Evolutionary conservation across 345 rosid species (phyloP), one percentile per base, ranked within the genome.

Genomic region (Bruguiera sexangula): DNA sequence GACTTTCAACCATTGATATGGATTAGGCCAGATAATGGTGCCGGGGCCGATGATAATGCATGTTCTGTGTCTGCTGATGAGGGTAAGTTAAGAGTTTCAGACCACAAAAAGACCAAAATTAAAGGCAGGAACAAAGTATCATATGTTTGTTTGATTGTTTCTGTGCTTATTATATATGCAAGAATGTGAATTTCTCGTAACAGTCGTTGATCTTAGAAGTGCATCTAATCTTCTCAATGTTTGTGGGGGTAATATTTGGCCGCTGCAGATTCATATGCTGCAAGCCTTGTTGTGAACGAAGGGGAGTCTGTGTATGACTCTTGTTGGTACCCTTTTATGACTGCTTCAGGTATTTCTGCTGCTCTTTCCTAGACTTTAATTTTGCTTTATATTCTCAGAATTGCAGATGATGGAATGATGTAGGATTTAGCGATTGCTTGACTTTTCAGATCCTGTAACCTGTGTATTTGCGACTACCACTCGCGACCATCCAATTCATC

Each of bases 401-500:
- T 68, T 62, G 20, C 15, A 69, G 64, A 54, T 63, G 50, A 62
- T 67, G 46, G 50, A 29, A 22, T 54, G 48, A 13, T 65, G 6
- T 43, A 56, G 31, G 65, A 68, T 53, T 52, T 55, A 52, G 27
- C 37, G 31, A 30, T 69, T 63, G 70, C 26, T 67, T 73, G 62
- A 62, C 52, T 26, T 66, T 83, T 73, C 84, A 95, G 99, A 95
- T 43, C 93, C 94, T 1, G 84, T 81, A 60, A 86, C 88, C 54
- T 95, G 96, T 70, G 98, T 95, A 30, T 92, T 95, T 58, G 99
- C 98, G 62, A 88, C 84, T 60, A 80, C 90, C 2, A 86, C 89
- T 37, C 94, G 94, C 60, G 99, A 95, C 85, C 99, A 92, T 81
- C 99, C 99, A 1, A 95, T 95, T 71, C 99, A 95, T 88, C 89